Base-by-base conservation (phyloP, 208 protist species). In the Wallacemonas rigidus region DNA sequence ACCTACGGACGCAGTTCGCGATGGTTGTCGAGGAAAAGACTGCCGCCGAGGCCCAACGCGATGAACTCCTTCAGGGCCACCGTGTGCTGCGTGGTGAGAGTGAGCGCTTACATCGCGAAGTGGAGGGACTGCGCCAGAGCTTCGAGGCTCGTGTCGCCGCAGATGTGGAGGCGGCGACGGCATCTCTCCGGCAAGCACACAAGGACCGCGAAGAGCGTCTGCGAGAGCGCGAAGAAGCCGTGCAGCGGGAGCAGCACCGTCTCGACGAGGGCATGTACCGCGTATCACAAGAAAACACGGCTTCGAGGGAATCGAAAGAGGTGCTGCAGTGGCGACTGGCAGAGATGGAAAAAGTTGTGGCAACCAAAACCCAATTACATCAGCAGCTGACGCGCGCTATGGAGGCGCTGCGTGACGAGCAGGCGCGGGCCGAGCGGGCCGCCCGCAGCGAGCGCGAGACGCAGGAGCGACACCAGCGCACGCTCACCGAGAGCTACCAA, bases 201-300 rank as follows among this genome's bases (percentile, higher is more conserved):
- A 57, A 63, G 12, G 76, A 84, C 50, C 70, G 74, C 50, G 86
- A 90, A 26, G 81, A 80, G 45, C 73, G 76, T 56, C 67, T 87
- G 17, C 70, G 47, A 36, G 36, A 69, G 40, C 70, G 74, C n/a
- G 76, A 80, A 63, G 35, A 47, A 41, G 79, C 72, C 56, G 51
- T 82, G 36, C 51, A 74, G 44, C 64, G 67, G 2, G 63, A 79
- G 63, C 26, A 15, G 5, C 48, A 60, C 14, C 54, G 71, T 48
- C 4, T 75, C 17, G 74, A 80, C 65, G 71, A 74, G 35, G 72
- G 71, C 17, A 54, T 81, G 67, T 45, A 63, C 9, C 60, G 69
- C 55, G 44, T 74, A 40, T 8, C 45, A 3, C 17, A 12, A 6
- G 72, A 79, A 9, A 74, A 62, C 65, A 68, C 74, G 6, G 63